Percentiles rank a stretch among this genome's conserved stretches.
Evolutionary conservation across 192 early-diverging fungal species (phyloP).

Genomic region (Neocallimastix lanati): DNA sequence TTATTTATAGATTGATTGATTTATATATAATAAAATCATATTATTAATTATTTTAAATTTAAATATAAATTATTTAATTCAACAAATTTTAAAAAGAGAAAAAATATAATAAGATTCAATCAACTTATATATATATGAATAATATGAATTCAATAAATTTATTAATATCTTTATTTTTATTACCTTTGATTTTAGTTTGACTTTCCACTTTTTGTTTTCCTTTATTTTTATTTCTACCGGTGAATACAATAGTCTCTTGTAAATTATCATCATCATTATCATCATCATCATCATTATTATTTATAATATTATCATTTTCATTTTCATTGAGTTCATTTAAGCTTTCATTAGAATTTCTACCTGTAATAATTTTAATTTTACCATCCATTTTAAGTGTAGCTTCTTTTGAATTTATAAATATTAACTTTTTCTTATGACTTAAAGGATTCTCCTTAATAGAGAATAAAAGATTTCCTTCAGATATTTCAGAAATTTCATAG

Average conservation of each 20-base stretch:
- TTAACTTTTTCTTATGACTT: background rate
- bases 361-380: background rate
- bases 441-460: background rate
- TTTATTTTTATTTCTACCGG: background rate
- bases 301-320: no score
- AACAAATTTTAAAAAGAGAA: no score
- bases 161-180: no score
- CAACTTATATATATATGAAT: no score
- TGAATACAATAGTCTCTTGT: background rate
- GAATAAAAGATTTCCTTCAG: background rate
- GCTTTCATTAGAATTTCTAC: background rate
- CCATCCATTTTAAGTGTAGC: background rate
- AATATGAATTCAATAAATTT: no score
- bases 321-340: background rate
- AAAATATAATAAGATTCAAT: no score
- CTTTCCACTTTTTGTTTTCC: background rate
- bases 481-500: background rate
- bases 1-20: no score
- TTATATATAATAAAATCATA: no score
- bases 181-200: background rate
- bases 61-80: no score
- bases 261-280: background rate
- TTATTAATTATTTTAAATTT: no score
- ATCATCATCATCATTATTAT: no score
- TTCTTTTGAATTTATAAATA: background rate